These are phyloP conservation scores for Lupinus albus DNA, from an alignment of 306 rosid species.

Conservation along the genomic window DNA sequence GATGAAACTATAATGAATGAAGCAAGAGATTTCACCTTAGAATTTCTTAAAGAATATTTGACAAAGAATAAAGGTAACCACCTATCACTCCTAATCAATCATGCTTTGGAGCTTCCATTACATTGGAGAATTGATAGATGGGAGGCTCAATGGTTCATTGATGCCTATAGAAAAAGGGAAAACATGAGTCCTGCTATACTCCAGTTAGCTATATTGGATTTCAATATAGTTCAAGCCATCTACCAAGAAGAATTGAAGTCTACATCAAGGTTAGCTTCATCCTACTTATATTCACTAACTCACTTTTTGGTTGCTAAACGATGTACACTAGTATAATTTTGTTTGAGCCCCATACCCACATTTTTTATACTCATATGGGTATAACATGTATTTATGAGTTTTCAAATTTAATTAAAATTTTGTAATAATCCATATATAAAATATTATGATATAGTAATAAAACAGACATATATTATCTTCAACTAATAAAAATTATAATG, in stretches of 20 bases:
- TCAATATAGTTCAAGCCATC: slow-evolving; percentile 21
- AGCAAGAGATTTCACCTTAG: slow-evolving; percentile 32
- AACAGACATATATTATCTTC: no score
- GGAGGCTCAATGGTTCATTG: slow-evolving; percentile 39
- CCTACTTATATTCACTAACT: background rate
- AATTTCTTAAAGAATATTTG: background rate
- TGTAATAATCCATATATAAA: no score
- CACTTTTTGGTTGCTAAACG: no score
- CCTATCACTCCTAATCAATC: background rate
- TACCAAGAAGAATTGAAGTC: slow-evolving; percentile 28
- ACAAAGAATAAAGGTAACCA: background rate
- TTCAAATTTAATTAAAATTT: no score
- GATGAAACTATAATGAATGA: slow-evolving; percentile 43
- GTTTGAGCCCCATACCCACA: no score
- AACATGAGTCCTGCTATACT: background rate
- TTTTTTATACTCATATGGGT: no score
- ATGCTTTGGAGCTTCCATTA: slow-evolving; percentile 49
- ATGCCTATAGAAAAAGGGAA: slow-evolving; percentile 20
- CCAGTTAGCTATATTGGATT: slow-evolving; percentile 19
- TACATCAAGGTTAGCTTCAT: background rate
- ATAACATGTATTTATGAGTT: no score
- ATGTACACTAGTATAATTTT: no score
- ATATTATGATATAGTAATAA: no score
- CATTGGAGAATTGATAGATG: slow-evolving; percentile 47
- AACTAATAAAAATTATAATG: no score